Evolutionary conservation across 1,139 yeast genomes (phyloP), one percentile per base, ranked within the genome.

Genomic region (Meyerozyma athensensis): DNA sequence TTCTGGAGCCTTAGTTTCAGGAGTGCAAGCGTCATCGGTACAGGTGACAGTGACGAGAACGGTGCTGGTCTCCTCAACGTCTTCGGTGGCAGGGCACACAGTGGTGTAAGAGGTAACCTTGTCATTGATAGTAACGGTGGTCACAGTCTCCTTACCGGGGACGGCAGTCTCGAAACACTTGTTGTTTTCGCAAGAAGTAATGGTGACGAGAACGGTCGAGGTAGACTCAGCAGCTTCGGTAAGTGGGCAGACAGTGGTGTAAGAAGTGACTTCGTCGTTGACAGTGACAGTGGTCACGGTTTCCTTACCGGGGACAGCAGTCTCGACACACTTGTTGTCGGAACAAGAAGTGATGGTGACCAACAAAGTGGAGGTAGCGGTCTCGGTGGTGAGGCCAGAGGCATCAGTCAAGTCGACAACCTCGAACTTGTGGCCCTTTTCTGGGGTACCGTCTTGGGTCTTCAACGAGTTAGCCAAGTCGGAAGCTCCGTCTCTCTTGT

Each of bases 401-500:
- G 44, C 40, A 35, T 45, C 42, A 41, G 47, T 35, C 28, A 45
- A 30, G 38, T 47, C 63, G 42, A 50, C 59, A 46, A 61, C 68
- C 38, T 42, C 48, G 43, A 62, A 54, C 19, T 35, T 32, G 36
- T 42, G 37, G 35, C 43, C 42, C 5, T 38, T 43, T 34, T 56
- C 51, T 19, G 47, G 41, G 36, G 54, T 45, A 55, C 72, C 72
- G 23, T 55, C 58, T 26, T 44, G 40, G 33, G 52, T 26, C 52
- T 65, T 43, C 48, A 65, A 56, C 36, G 49, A 38, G 35, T 47
- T 60, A 34, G 60, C 49, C 41, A 68, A 64, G 50, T 61, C 68
- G 36, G 58, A 55, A 19, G 46, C 49, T 22, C 45, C 65, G 39
- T 60, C 67, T 55, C 66, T 61, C 53, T 56, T 55, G 41, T 36